Evolutionary conservation across 371 early-diverging fungal species (phyloP).

Genomic region (Circinella minor): DNA sequence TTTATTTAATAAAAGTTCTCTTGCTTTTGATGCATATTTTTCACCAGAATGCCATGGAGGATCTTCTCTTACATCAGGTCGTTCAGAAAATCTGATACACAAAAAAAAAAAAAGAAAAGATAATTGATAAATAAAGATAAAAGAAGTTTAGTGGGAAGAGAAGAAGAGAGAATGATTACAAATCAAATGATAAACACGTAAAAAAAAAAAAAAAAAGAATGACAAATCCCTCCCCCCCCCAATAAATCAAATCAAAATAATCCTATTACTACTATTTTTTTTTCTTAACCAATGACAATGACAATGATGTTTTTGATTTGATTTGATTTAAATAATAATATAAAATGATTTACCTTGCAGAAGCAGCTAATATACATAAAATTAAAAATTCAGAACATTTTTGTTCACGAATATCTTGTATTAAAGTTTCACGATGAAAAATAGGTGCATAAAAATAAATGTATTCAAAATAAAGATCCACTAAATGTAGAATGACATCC

Average conservation of each 20-base stretch:
- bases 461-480: slow-evolving; percentile 58
- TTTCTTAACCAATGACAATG: too few relatives aligned
- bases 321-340: too few relatives aligned
- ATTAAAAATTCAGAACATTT: slow-evolving; percentile 42
- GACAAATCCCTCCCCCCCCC: too few relatives aligned
- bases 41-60: slow-evolving; percentile 56
- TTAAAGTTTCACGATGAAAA: slow-evolving; percentile 43
- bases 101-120: too few relatives aligned
- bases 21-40: slow-evolving; percentile 48
- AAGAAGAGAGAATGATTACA: too few relatives aligned
- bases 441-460: slow-evolving; percentile 54
- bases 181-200: too few relatives aligned
- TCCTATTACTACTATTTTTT: too few relatives aligned
- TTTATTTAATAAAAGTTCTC: slow-evolving; percentile 25
- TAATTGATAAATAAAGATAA: too few relatives aligned
- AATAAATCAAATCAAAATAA: too few relatives aligned
- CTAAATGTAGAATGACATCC: slow-evolving; percentile 56
- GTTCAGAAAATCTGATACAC: slow-evolving; percentile 39
- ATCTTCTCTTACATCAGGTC: slow-evolving; percentile 39
- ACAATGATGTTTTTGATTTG: too few relatives aligned
- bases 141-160: too few relatives aligned
- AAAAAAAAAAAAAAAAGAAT: too few relatives aligned
- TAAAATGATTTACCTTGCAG: slow-evolving; percentile 56
- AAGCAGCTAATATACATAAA: slow-evolving; percentile 35
- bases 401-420: slow-evolving; percentile 32